Conservation (phyloP, 768 basidiomycete genomes). For the Boletus edulis region DNA sequence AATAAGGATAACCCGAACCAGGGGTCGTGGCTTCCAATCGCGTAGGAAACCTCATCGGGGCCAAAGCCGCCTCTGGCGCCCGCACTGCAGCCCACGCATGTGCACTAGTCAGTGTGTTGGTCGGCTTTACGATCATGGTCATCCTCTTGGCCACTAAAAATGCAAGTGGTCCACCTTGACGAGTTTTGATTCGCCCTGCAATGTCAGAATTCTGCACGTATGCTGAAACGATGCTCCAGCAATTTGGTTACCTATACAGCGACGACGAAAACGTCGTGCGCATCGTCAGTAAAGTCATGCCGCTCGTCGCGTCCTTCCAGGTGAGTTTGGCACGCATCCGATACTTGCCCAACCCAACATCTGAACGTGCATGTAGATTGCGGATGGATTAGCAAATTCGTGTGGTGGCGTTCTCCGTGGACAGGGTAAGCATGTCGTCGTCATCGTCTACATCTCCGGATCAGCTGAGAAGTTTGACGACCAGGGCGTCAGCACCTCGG, state of each 20-base stretch:
- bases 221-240: constrained; percentile 29
- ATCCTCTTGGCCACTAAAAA: constrained; percentile 54
- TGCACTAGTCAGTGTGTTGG: constrained; percentile 59
- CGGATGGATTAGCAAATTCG: constrained; percentile 51
- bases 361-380: constrained; percentile 34
- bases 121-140: constrained; percentile 59
- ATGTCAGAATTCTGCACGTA: too few species aligned
- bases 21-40: constrained; percentile 71
- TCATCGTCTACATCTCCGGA: too few species aligned
- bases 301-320: constrained; percentile 55
- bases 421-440: constrained; percentile 32
- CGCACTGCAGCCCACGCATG: constrained; percentile 60
- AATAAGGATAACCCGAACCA: constrained; percentile 13
- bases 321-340: constrained; percentile 18
- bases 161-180: constrained; percentile 34
- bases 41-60: constrained; percentile 71
- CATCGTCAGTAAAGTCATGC: constrained; percentile 50
- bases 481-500: constrained; percentile 64
- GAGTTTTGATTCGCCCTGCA: background rate
- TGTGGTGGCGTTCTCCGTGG: constrained; percentile 51
- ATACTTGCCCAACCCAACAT: background rate
- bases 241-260: constrained; percentile 68
- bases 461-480: constrained; percentile 3
- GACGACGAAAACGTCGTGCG: constrained; percentile 53
- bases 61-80: constrained; percentile 49